phyloP scores from a whole-genome alignment of 495 filamentous ascomycete species.

The Hypomontagnella submonticulosa region DNA sequence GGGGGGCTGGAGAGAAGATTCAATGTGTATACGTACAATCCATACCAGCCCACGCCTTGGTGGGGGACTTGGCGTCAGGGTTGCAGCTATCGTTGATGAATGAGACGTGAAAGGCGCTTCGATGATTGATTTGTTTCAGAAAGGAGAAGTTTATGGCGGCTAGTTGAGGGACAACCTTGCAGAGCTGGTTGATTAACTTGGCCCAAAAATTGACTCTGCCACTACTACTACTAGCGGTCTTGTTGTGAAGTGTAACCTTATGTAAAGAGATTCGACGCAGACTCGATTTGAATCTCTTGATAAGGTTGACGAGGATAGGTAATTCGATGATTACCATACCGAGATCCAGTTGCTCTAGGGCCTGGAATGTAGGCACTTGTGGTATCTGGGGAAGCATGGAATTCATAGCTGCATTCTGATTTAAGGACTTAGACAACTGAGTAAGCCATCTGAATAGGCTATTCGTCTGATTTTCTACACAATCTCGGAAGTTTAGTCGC shows the following conservation, averaged over 20 bases:
- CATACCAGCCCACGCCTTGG: conserved; percentile 13
- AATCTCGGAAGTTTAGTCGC: conserved; percentile 46
- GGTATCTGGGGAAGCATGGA: conserved; percentile 18
- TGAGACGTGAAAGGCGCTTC: not conserved
- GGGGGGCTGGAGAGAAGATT: not conserved
- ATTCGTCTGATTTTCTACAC: not conserved
- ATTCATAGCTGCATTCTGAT: not conserved
- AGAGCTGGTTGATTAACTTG: conserved; percentile 36
- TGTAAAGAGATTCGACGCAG: conserved; percentile 49
- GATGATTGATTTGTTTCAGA: conserved; percentile 13
- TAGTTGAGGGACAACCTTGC: conserved; percentile 30
- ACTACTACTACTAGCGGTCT: not conserved
- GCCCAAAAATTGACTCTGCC: conserved; percentile 43
- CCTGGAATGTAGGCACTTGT: conserved; percentile 32
- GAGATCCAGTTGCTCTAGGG: conserved; percentile 53
- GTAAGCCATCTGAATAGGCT: conserved; percentile 42
- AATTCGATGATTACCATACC: conserved; percentile 43
- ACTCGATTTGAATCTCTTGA: conserved; percentile 50
- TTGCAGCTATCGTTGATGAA: not conserved
- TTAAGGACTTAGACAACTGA: not conserved
- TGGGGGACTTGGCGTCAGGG: not conserved
- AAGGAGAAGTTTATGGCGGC: conserved; percentile 19
- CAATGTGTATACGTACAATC: conserved; percentile 24
- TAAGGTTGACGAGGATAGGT: conserved; percentile 41
- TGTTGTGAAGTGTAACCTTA: conserved; percentile 40